Conservation (phyloP, 345 rosid genomes). For the Hibiscus syriacus region DNA sequence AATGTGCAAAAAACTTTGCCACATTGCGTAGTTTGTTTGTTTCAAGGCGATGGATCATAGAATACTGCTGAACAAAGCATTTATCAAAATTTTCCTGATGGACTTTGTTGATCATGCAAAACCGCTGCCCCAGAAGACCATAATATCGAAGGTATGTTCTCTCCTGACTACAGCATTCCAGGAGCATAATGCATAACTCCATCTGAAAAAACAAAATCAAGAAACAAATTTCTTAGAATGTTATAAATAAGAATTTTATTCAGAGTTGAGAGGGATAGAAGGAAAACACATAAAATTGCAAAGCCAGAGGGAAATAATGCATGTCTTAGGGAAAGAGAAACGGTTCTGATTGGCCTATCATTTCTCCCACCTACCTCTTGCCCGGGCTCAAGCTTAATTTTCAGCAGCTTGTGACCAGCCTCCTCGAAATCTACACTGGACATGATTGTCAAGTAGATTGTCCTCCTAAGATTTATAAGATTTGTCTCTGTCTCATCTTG, state of each 20-base stretch:
- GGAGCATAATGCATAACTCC: conserved; percentile 88
- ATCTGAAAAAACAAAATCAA: conserved; percentile 50
- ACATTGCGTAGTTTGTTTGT: conserved; percentile 84
- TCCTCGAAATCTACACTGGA: conserved; percentile 98
- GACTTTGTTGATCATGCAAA: conserved; percentile 89
- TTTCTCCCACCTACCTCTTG: conserved; percentile 63
- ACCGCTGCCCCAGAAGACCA: conserved; percentile 85
- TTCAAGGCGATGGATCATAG: conserved; percentile 93
- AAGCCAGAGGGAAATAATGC: neutral
- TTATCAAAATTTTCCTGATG: conserved; percentile 88
- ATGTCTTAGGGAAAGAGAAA: neutral
- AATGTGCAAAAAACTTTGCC: conserved; percentile 92
- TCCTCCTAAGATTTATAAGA: conserved; percentile 89
- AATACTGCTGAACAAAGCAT: conserved; percentile 84
- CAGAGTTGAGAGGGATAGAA: neutral
- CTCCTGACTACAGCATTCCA: conserved; percentile 95
- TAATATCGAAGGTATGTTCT: conserved; percentile 91
- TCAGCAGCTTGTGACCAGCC: conserved; percentile 91
- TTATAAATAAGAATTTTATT: neutral
- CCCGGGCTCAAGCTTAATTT: conserved; percentile 92
- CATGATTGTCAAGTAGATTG: conserved; percentile 93
- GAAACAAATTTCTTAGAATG: conserved; percentile 4
- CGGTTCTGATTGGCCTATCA: neutral
- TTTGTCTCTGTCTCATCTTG: conserved; percentile 92
- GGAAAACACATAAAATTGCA: neutral